Conservation (phyloP, 768 basidiomycete genomes). For the Pholiota microspora region DNA sequence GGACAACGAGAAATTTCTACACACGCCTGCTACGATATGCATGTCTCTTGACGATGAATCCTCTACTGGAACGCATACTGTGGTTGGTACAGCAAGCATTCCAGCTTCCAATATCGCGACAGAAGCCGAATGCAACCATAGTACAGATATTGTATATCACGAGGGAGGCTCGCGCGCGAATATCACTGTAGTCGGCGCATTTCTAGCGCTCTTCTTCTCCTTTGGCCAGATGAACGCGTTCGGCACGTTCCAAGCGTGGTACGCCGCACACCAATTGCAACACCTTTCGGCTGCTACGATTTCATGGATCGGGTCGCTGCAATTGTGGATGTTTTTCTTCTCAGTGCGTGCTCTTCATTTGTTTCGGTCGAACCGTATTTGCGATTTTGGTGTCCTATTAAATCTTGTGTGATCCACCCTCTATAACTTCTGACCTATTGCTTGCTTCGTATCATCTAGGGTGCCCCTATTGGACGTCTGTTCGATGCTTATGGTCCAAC, state of each 20-base stretch:
- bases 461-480: conserved; percentile 55
- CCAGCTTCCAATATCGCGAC: not conserved
- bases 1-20: conserved; percentile 14
- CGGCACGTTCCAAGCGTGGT: conserved; percentile 72
- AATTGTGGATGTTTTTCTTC: conserved; percentile 69
- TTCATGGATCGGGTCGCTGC: conserved; percentile 71
- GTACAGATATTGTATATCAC: conserved; percentile 13
- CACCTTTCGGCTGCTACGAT: conserved; percentile 51
- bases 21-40: conserved; percentile 14
- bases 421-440: not conserved
- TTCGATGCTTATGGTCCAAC: conserved; percentile 64
- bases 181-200: conserved; percentile 62
- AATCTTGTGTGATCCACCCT: not conserved
- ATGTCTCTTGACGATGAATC: conserved; percentile 16
- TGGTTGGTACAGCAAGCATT: not conserved
- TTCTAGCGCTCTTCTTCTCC: conserved; percentile 63
- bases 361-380: not conserved
- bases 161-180: conserved; percentile 34
- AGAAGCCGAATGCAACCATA: not conserved
- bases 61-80: not conserved
- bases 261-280: conserved; percentile 55
- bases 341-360: conserved; percentile 40
- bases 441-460: conserved; percentile 35
- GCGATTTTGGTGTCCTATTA: not conserved
- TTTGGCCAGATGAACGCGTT: conserved; percentile 75